A percentile compares a stretch with the other conserved stretches of the same genome.
Conservation (phyloP, 2,329 filamentous ascomycete species). For the Cytospora piceae region DNA sequence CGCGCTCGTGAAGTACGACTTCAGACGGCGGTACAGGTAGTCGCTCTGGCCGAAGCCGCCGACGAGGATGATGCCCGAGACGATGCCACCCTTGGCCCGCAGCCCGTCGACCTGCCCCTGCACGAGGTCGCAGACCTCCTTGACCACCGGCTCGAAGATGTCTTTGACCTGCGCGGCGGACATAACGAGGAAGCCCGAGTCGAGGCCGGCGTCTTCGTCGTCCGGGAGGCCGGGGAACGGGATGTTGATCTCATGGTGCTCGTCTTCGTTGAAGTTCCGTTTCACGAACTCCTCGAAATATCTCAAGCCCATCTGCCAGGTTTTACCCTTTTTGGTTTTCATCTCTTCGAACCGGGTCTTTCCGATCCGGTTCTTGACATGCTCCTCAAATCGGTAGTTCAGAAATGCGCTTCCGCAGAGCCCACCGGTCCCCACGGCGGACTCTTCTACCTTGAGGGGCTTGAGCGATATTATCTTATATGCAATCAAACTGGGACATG, state of each 20-base stretch:
- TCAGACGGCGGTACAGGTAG: constrained; percentile 73
- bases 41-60: constrained; percentile 82
- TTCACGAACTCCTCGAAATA: constrained; percentile 89
- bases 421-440: constrained; percentile 76
- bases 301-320: constrained; percentile 77
- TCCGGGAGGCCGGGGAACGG: constrained; percentile 79
- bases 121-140: constrained; percentile 69
- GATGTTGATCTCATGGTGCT: constrained; percentile 76
- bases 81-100: constrained; percentile 62
- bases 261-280: constrained; percentile 79
- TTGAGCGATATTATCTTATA: constrained; percentile 78
- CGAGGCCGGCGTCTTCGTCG: constrained; percentile 73
- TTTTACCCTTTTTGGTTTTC: constrained; percentile 77
- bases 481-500: constrained; percentile 63
- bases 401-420: constrained; percentile 79
- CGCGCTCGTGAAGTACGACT: constrained; percentile 66
- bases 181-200: constrained; percentile 78
- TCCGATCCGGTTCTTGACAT: constrained; percentile 70
- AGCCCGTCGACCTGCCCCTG: constrained; percentile 69
- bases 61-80: constrained; percentile 78
- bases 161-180: constrained; percentile 69
- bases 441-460: constrained; percentile 75
- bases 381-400: constrained; percentile 80
- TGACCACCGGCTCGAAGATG: constrained; percentile 76
- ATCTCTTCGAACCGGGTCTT: constrained; percentile 71